Evolutionary conservation across 108 stramenopile genomes (phyloP), one percentile per base, ranked within the genome.

Genomic region (Cyclostephanos tholiformis): DNA sequence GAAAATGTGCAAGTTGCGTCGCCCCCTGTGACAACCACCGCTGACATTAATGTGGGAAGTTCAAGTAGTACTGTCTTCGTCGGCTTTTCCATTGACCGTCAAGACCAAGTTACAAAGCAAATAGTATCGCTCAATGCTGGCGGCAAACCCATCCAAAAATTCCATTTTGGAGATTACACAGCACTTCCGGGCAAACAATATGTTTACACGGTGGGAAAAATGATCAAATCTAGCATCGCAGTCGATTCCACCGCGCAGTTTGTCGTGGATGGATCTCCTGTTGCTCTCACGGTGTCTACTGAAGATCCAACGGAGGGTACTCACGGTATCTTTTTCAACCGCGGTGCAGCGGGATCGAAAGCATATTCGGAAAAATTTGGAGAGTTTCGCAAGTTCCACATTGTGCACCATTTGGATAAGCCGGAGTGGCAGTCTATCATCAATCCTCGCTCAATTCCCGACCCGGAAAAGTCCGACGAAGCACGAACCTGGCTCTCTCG

Each of bases 311-410:
- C 25, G 0, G 17, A 48, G 25, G 69, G 72, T 1, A 58, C 55
- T n/a, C 79, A 80, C 43, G 79, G 79, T 0, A 46, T 80, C 9
- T 80, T 52, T 64, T 80, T 80, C 69, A 80, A 80, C 35, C 70
- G 79, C 12, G 79, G 72, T 35, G 72, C 60, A 26, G 73, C 79
- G 14, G 79, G 72, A 14, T 79, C 79, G 10, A 68, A 70, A 12
- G 79, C 79, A n/a, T 80, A 80, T 48, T 38, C 29, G 43, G 53
- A 51, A 39, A 63, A 65, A 19, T 80, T 74, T 53, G 73, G 65
- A 51, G 73, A 80, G 35, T 74, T 32, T 60, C 64, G 79, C 25
- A 65, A 70, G 48, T 70, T 49, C 39, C 63, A 74, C 19, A 55
- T 50, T 5, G 63, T 74, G 5, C 44, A 63, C 0, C 67, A 80